Percentiles rank a stretch among this genome's conserved stretches.
Evolutionary conservation across 768 basidiomycete genomes (phyloP).

Genomic region (Guyanaporus albipodus): DNA sequence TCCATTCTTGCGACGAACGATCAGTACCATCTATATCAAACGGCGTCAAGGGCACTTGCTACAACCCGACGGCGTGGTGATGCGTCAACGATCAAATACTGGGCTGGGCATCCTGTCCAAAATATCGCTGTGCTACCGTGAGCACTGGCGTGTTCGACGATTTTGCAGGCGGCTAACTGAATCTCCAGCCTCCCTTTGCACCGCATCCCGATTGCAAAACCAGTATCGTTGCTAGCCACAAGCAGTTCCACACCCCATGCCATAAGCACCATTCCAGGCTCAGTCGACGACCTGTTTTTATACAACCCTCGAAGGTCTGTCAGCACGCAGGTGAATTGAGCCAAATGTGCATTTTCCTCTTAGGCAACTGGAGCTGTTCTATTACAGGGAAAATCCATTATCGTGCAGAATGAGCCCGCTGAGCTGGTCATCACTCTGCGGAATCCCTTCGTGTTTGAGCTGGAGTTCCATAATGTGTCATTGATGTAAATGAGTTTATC

Average conservation of each 20-base stretch:
- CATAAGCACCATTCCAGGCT: conserved; percentile 48
- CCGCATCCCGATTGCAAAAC: conserved; percentile 72
- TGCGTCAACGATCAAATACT: conserved; percentile 69
- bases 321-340: conserved; percentile 49
- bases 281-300: conserved; percentile 75
- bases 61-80: conserved; percentile 79
- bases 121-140: conserved; percentile 79
- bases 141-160: conserved; percentile 23
- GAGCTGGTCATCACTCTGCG: conserved; percentile 83
- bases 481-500: conserved; percentile 55
- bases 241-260: conserved; percentile 36
- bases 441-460: conserved; percentile 90
- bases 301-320: conserved; percentile 80
- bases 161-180: conserved; percentile 1
- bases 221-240: conserved; percentile 49
- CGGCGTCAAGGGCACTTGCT: conserved; percentile 66
- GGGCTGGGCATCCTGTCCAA: conserved; percentile 78
- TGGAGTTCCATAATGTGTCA: conserved; percentile 78
- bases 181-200: conserved; percentile 59
- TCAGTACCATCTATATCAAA: conserved; percentile 74
- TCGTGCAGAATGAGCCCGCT: conserved; percentile 79
- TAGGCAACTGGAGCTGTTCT: conserved; percentile 1
- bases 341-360: neutral
- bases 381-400: conserved; percentile 50
- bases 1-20: conserved; percentile 66